Conservation (phyloP, 2,329 filamentous ascomycete species). For the Alternaria viburni region DNA sequence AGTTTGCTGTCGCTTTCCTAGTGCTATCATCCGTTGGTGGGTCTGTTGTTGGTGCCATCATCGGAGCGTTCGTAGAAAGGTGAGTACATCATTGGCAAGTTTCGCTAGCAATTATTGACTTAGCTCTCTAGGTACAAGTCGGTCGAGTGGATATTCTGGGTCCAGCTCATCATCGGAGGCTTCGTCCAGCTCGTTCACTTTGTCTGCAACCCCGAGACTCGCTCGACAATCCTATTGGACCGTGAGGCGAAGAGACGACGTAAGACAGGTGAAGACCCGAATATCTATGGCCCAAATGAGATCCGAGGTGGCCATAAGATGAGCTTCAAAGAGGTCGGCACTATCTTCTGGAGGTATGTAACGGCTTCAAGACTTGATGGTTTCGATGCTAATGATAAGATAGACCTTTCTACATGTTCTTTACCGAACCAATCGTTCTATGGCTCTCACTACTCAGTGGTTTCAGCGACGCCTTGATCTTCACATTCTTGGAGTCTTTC, state of each 20-base stretch:
- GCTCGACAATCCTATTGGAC: conserved; percentile 76
- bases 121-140: neutral
- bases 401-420: conserved; percentile 74
- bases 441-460: conserved; percentile 73
- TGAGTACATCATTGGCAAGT: conserved; percentile 38
- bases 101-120: neutral
- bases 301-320: conserved; percentile 47
- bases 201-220: conserved; percentile 75
- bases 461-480: conserved; percentile 77
- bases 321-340: conserved; percentile 51
- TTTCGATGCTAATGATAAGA: conserved; percentile 13
- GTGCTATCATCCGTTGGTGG: conserved; percentile 64
- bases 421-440: conserved; percentile 75
- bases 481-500: conserved; percentile 77
- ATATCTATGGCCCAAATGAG: conserved; percentile 77
- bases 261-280: conserved; percentile 62
- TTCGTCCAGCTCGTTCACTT: conserved; percentile 71
- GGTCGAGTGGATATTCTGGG: conserved; percentile 70
- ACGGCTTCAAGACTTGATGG: neutral
- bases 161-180: conserved; percentile 79
- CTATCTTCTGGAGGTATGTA: conserved; percentile 54
- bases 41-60: conserved; percentile 61
- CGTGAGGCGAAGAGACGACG: conserved; percentile 75
- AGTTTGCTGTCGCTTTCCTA: conserved; percentile 66
- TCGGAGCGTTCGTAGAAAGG: conserved; percentile 60